Evolutionary conservation across 352 stramenopile genomes (phyloP).

Genomic region (Phytophthora chlamydospora): DNA sequence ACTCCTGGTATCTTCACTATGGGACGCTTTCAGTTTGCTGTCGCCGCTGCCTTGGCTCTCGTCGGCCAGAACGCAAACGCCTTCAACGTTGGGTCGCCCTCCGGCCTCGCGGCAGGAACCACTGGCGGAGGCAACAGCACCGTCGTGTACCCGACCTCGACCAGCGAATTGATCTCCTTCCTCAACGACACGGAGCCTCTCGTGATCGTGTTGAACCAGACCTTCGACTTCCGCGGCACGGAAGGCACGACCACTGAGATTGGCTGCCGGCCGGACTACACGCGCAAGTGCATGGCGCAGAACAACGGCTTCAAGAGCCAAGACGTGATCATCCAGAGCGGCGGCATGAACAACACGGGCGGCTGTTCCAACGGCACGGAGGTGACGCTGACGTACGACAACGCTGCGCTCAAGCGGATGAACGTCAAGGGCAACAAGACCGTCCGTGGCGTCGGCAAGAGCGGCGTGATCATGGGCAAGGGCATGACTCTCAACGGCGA

Average conservation of each 20-base stretch:
- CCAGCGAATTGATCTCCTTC: slow-evolving; percentile 2
- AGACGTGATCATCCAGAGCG: slow-evolving; percentile 35
- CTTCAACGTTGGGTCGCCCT: slow-evolving; percentile 11
- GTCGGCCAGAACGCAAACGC: not conserved
- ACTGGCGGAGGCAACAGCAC: slow-evolving; percentile 8
- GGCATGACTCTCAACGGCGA: slow-evolving; percentile 30
- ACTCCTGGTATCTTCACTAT: too few relatives aligned
- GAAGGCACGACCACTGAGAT: slow-evolving; percentile 25
- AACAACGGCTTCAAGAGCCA: slow-evolving; percentile 37
- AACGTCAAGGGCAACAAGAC: slow-evolving; percentile 42
- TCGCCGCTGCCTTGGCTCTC: slow-evolving; percentile 3
- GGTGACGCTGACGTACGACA: slow-evolving; percentile 53
- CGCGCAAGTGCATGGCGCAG: slow-evolving; percentile 18
- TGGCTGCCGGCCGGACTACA: slow-evolving; percentile 25
- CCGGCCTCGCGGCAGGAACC: slow-evolving; percentile 8
- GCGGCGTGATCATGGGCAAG: slow-evolving; percentile 47
- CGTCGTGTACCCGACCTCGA: slow-evolving; percentile 14
- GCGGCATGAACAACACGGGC: slow-evolving; percentile 45
- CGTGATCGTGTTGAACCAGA: slow-evolving; percentile 28
- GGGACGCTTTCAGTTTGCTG: not conserved
- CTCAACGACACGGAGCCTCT: slow-evolving; percentile 5
- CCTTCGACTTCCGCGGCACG: slow-evolving; percentile 23
- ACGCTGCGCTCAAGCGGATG: slow-evolving; percentile 23
- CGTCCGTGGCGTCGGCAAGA: slow-evolving; percentile 40
- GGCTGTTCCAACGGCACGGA: slow-evolving; percentile 41